Base-by-base conservation (phyloP, 768 basidiomycete species). In the Hortiboletus campestris region DNA sequence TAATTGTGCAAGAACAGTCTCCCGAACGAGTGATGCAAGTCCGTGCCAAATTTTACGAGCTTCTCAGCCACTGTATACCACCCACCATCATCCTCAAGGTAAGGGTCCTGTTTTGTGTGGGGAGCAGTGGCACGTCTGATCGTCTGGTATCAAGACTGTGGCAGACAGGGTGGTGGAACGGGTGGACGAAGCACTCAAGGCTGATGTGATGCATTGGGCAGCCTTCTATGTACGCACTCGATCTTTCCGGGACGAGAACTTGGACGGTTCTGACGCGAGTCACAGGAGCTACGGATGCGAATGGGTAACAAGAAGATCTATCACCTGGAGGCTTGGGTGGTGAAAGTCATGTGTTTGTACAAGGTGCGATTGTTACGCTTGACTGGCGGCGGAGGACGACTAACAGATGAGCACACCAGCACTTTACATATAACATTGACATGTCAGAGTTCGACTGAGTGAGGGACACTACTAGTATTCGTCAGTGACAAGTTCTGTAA, bases 171-270 rank as follows among this genome's bases (percentile, higher is more conserved):
- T 98, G 16, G 85, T 94, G 25, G 89, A 93, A 44, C 82, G 84
- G 57, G 90, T 96, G 5, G 95, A 98, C 69, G 94, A 98, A 68
- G 79, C 79, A 48, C 69, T 99, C 54, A 97, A 95, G 74, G 84
- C 88, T 0, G 94, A 98, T 63, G 86, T 98, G 63, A 91, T 98
- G 80, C 94, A 97, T 67, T 98, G 95, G 95, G 93, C 96, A 4
- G 94, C 97, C 22, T 88, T 96, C 68, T 98, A 98, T 70, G 94
- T 94, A 66, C 58, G 90, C 74, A 19, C 25, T 34, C 17, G 22
- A 40, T 49, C 35, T 44, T 53, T 48, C 17, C 35, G 20, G 25
- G 11, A 28, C 19, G 20, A 19, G 40, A 34, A 31, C 12, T 43
- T 31, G 17, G 28, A 28, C 0, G 2, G 25, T 52, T 41, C 50